These are phyloP conservation scores for Colletotrichum liaoningense DNA, from an alignment of 2,329 filamentous ascomycete genomes.

Conservation along the genomic window DNA sequence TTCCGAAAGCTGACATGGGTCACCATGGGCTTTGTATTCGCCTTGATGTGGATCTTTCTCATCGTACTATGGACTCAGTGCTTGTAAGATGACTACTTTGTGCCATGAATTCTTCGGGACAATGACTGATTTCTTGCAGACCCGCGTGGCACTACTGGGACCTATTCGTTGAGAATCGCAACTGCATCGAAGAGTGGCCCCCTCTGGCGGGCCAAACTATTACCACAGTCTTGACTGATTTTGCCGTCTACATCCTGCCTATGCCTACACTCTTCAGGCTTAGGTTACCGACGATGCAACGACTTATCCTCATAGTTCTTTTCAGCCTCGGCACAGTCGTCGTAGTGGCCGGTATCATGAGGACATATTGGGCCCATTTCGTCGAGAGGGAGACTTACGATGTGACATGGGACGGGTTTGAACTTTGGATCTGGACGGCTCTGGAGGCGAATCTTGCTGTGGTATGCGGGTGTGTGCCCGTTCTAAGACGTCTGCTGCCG, in stretches of 20 bases:
- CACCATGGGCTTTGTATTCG: constrained; percentile 42
- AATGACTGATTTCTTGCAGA: background rate
- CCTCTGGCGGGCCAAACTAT: constrained; percentile 45
- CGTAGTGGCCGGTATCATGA: constrained; percentile 49
- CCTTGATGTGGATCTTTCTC: constrained; percentile 46
- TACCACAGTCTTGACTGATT: constrained; percentile 46
- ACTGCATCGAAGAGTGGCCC: constrained; percentile 46
- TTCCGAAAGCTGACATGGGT: constrained; percentile 47
- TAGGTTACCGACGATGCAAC: constrained; percentile 46
- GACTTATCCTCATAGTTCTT: constrained; percentile 48
- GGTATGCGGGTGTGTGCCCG: constrained; percentile 53
- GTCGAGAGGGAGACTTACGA: constrained; percentile 49
- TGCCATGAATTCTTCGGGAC: background rate
- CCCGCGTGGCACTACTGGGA: constrained; percentile 45
- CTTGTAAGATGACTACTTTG: constrained; percentile 38
- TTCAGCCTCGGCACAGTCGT: constrained; percentile 52
- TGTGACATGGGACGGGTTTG: constrained; percentile 53
- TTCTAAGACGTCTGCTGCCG: constrained; percentile 42
- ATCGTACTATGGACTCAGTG: constrained; percentile 52
- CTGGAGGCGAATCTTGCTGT: constrained; percentile 55
- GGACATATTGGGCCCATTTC: constrained; percentile 48
- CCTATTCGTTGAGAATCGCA: constrained; percentile 23
- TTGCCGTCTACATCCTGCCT: constrained; percentile 50
- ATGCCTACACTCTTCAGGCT: constrained; percentile 48
- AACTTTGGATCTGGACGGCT: constrained; percentile 56